Evolutionary conservation across 768 basidiomycete genomes (phyloP), one percentile per base, ranked within the genome.

Genomic region (Hysterangium stoloniferum): DNA sequence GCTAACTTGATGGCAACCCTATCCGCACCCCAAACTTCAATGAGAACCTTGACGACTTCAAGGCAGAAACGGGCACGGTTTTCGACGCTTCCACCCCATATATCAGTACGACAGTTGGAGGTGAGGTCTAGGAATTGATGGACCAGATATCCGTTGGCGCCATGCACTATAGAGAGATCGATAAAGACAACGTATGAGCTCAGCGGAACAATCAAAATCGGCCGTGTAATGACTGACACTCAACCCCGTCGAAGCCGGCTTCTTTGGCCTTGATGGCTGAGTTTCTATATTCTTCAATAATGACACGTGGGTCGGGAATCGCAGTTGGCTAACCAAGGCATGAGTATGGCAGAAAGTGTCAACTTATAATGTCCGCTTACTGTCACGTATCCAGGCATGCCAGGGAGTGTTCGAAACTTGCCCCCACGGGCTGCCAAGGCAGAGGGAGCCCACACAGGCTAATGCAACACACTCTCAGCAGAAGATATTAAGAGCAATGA

Each of bases 231-330:
- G 20, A 56, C 68, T 47, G 58, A 72, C 73, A 50, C 62, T 79
- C 76, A 24, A 78, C 70, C 4, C 77, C 77, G 55, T 80, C 78
- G 56, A 77, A 78, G 2, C 77, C 78, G n/a, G 75, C 74, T 45
- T 67, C 65, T 38, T 73, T 73, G 1, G 76, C 76, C 40, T 73
- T 73, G 27, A 66, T 48, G 1, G 75, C 76, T 1, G 75, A 73
- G 47, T 41, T 15, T 25, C 19, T 36, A 27, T 48, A 37, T 19
- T 36, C 35, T 38, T 48, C 12, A 12, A 41, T 29, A 15, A 48
- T 24, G 13, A 37, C 7, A 22, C 60, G 38, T 11, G 47, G 55
- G n/a, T 67, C 66, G 33, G 57, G 68, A 68, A 48, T 50, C 15
- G 31, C 27, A 41, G 45, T 36, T 48, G 15, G n/a, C 25, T 56